Base-by-base conservation (phyloP, 805 yeast genomes). In the Starmera quercuum region DNA sequence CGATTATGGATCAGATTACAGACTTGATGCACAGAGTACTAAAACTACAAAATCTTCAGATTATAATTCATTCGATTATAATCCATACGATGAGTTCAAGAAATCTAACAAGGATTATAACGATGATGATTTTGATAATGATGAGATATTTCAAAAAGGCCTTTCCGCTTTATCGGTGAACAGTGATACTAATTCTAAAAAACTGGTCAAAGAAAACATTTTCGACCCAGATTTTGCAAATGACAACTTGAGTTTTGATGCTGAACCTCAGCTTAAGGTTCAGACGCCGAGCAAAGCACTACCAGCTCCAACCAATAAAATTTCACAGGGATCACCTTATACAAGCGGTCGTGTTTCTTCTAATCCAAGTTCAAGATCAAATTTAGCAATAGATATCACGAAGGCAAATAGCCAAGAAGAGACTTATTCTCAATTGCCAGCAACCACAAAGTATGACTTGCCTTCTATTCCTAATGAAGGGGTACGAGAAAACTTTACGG, bases 161-260 rank as follows among this genome's bases (percentile, higher is more conserved):
- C 29, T 44, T 18, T 40, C 51, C 20, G 49, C 51, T 12, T 25
- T 40, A 34, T 39, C 41, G 19, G 38, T 35, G 18, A 14, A 4
- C 30, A 34, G 35, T 6, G 33, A 31, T 14, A 34, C 19, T 23
- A 36, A 21, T 11, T 17, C 8, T 25, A 25, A 4, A 11, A 22
- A 20, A 7, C 32, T 34, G 27, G 39, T 39, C 17, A 38, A 32
- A 7, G 46, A 27, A 5, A 49, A 56, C 35, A 54, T 54, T 5
- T 52, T 52, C 35, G 55, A 52, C 32, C 54, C 58, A 11, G 55
- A 49, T 35, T 55, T 36, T 45, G 12, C 56, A 40, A 33, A 39
- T 30, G 44, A 60, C 32, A 29, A 40, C 34, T 26, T 19, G 12
- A 18, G 30, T 31, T 14, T 14, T 6, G 12, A 34, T 23, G 9